Evolutionary conservation across 2,329 filamentous ascomycete genomes (phyloP).

Genomic region (Beauveria sp.): DNA sequence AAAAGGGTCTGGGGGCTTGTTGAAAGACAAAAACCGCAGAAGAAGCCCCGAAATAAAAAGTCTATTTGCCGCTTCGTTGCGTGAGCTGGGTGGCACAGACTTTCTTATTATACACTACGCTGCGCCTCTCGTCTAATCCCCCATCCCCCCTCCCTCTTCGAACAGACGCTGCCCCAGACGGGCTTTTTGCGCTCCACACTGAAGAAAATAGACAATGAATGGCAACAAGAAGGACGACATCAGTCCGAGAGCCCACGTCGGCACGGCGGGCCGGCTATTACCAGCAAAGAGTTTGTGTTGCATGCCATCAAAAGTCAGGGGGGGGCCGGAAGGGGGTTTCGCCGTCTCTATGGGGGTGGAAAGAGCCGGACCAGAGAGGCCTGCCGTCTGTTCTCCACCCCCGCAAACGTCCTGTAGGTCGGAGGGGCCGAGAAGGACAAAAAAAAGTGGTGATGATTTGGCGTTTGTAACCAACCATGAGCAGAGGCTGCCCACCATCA

Average conservation of each 20-base stretch:
- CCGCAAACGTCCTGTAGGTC: background rate
- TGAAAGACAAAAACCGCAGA: no score
- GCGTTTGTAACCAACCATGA: no score
- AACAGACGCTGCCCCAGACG: background rate
- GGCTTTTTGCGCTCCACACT: background rate
- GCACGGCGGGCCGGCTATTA: background rate
- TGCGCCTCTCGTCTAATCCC: background rate
- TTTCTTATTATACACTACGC: background rate
- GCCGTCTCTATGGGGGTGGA: no score
- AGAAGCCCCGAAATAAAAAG: background rate
- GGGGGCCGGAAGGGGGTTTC: background rate
- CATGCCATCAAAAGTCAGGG: background rate
- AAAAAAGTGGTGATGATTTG: no score
- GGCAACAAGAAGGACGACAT: background rate
- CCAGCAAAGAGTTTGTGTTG: background rate
- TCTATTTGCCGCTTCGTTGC: background rate
- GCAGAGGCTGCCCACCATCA: no score
- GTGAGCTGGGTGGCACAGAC: background rate
- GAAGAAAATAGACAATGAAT: no score
- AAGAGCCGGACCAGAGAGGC: no score
- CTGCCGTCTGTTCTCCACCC: background rate
- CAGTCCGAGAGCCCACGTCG: background rate
- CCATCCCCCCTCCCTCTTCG: background rate
- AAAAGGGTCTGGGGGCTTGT: background rate
- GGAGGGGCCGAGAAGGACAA: no score